phyloP scores from a whole-genome alignment of 1,284 basidiomycete genomes.

The Malassezia caprae region DNA sequence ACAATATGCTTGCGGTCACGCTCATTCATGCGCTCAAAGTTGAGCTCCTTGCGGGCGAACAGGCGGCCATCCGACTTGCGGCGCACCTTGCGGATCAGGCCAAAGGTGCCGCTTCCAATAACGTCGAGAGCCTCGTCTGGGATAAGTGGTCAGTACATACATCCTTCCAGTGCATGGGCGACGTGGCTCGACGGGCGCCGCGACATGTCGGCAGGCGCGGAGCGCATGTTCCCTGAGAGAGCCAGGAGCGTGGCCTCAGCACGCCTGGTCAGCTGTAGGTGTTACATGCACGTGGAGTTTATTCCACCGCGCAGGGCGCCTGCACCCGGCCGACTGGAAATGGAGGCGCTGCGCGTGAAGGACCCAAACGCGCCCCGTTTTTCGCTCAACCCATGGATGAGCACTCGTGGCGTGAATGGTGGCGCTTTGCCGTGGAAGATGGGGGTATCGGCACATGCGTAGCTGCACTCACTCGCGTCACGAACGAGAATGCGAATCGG shows the following conservation, averaged over 20 bases:
- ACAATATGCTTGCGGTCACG: conserved; percentile 87
- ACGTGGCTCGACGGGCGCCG: background rate
- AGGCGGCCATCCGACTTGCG: conserved; percentile 76
- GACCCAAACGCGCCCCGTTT: background rate
- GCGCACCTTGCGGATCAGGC: conserved; percentile 83
- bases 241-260: background rate
- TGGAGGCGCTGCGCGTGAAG: background rate
- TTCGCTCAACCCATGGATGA: conserved; percentile 31
- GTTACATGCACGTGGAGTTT: conserved; percentile 15
- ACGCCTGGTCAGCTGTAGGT: conserved; percentile 9
- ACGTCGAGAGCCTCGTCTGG: conserved; percentile 68
- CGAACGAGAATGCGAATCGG: conserved; percentile 31
- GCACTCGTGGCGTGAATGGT: conserved; percentile 45
- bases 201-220: background rate
- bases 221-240: background rate
- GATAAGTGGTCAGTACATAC: background rate
- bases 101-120: conserved; percentile 94
- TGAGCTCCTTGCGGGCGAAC: conserved; percentile 85
- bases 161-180: conserved; percentile 14
- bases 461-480: conserved; percentile 39
- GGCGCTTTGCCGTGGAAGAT: conserved; percentile 45
- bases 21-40: conserved; percentile 87
- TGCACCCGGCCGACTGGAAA: background rate
- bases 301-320: background rate
- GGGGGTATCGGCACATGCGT: conserved; percentile 44